These are phyloP conservation scores for Nidula niveotomentosa DNA, from an alignment of 1,284 basidiomycete genomes.

Conservation along the genomic window DNA sequence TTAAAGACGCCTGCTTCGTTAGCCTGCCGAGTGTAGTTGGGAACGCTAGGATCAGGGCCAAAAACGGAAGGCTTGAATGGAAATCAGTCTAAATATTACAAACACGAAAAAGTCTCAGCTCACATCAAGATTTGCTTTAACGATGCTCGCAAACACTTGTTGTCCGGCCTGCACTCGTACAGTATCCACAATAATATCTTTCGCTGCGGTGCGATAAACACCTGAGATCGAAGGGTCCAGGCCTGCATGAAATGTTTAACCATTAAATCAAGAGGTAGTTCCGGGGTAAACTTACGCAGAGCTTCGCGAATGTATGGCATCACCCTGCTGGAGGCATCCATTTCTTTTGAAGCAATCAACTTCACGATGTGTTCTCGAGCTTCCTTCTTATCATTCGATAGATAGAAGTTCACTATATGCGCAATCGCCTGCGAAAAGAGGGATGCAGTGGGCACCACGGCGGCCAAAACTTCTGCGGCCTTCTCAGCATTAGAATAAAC, in stretches of 20 bases:
- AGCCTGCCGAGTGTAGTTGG: slow-evolving; percentile 18
- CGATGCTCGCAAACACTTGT: slow-evolving; percentile 39
- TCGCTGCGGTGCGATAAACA: slow-evolving; percentile 37
- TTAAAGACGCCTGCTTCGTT: slow-evolving; percentile 29
- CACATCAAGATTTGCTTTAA: slow-evolving; percentile 42
- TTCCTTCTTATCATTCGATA: slow-evolving; percentile 37
- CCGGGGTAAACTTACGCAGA: slow-evolving; percentile 37
- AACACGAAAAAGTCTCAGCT: slow-evolving; percentile 9
- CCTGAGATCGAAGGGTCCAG: slow-evolving; percentile 34
- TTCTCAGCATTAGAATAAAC: slow-evolving; percentile 26
- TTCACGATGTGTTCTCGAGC: slow-evolving; percentile 43
- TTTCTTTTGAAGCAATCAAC: slow-evolving; percentile 23
- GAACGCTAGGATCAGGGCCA: slow-evolving; percentile 13
- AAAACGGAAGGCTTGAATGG: slow-evolving; percentile 4
- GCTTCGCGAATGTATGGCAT: slow-evolving; percentile 51
- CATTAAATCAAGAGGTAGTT: neutral
- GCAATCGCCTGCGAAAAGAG: slow-evolving; percentile 56
- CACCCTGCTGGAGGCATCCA: slow-evolving; percentile 27
- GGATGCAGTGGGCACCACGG: slow-evolving; percentile 48
- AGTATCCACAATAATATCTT: slow-evolving; percentile 22
- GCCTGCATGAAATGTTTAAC: slow-evolving; percentile 15
- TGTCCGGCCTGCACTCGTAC: slow-evolving; percentile 29
- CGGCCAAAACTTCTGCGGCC: slow-evolving; percentile 41
- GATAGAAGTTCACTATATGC: slow-evolving; percentile 64
- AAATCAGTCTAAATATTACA: too few relatives aligned